Percentiles rank a stretch among this genome's conserved stretches.
phyloP scores from a whole-genome alignment of 2,329 filamentous ascomycete species.

The Diaporthe amygdali region DNA sequence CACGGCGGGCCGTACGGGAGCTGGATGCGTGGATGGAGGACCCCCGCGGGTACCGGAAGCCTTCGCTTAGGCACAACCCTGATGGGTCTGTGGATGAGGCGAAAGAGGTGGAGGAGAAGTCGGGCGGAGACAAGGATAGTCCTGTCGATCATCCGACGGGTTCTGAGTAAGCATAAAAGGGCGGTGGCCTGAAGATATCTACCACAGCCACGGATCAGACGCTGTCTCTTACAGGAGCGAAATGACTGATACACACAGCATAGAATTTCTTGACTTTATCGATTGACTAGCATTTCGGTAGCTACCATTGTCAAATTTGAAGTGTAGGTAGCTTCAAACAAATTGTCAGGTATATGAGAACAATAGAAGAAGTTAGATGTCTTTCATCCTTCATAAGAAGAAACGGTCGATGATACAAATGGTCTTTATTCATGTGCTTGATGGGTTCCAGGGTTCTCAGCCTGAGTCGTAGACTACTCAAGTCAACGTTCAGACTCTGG shows the following conservation, averaged over 20 bases:
- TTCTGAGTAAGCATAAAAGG: not conserved
- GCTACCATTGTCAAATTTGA: not conserved
- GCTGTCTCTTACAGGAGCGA: not conserved
- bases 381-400: not conserved
- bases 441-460: not conserved
- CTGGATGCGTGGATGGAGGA: conserved; percentile 18
- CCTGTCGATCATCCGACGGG: not conserved
- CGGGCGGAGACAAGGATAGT: not conserved
- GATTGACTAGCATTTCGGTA: not conserved
- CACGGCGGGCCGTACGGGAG: conserved; percentile 16
- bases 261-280: not conserved
- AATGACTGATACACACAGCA: not conserved
- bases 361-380: not conserved
- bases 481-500: not conserved
- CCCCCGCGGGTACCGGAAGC: conserved; percentile 19
- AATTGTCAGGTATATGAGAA: not conserved
- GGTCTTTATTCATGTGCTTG: not conserved
- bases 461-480: not conserved
- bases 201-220: not conserved
- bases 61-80: not conserved
- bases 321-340: not conserved
- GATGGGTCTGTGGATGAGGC: not conserved
- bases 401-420: not conserved
- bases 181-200: not conserved
- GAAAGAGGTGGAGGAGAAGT: no score